These are phyloP conservation scores for Closterium sp. DNA, from an alignment of 139 green algal genomes.

Conservation along the genomic window DNA sequence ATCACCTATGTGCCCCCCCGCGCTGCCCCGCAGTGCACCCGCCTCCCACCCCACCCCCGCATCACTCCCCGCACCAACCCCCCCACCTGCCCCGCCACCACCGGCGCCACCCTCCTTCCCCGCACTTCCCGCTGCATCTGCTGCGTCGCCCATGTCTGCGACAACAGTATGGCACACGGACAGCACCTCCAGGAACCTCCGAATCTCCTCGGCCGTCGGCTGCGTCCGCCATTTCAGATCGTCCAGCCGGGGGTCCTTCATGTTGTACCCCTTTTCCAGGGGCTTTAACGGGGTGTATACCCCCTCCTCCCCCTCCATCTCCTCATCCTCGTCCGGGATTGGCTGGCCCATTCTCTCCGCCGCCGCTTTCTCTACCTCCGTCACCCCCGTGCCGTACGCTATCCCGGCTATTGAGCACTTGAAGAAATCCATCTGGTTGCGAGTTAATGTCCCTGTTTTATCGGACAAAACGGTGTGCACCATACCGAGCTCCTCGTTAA, in stretches of 20 bases:
- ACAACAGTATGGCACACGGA: conserved; percentile 48
- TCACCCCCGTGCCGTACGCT: conserved; percentile 79
- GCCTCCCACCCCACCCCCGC: not conserved
- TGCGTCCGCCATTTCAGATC: conserved; percentile 60
- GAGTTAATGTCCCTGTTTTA: conserved; percentile 86
- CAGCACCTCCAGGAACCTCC: conserved; percentile 50
- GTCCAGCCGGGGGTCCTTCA: conserved; percentile 63
- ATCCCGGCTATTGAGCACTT: conserved; percentile 82
- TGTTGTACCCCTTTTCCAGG: conserved; percentile 65
- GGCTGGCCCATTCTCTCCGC: conserved; percentile 5
- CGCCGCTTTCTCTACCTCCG: conserved; percentile 73
- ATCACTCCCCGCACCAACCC: no score
- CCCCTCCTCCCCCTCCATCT: not conserved
- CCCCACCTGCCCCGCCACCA: no score
- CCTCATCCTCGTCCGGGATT: conserved; percentile 52
- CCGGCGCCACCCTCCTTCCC: not conserved
- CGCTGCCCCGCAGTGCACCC: no score
- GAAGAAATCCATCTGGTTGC: conserved; percentile 85
- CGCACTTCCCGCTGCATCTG: not conserved
- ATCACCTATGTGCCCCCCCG: not conserved
- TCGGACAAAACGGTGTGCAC: conserved; percentile 92
- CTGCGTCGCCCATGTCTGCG: conserved; percentile 1
- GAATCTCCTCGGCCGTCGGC: conserved; percentile 9
- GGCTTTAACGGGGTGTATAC: not conserved
- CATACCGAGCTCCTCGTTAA: conserved; percentile 97